A percentile compares a stretch with the other conserved stretches of the same genome.
These are phyloP conservation scores for Phytophthora pistaciae DNA, from an alignment of 352 stramenopile species.

Conservation along the genomic window DNA sequence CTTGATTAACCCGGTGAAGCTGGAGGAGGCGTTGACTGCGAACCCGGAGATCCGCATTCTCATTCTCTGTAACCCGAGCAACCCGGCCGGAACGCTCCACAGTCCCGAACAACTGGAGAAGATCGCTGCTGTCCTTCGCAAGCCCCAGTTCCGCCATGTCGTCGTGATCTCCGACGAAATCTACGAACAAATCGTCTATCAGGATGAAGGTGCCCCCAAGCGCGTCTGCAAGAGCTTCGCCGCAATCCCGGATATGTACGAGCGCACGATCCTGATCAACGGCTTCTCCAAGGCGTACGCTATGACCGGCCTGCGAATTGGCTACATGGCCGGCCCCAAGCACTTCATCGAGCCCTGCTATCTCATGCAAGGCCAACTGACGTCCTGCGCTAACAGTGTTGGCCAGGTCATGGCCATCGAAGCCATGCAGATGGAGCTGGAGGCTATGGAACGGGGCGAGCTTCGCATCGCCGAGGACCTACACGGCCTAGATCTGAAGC, in stretches of 20 bases:
- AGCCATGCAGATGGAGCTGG: constrained; percentile 87
- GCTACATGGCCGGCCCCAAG: constrained; percentile 86
- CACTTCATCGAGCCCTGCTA: constrained; percentile 87
- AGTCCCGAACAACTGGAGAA: constrained; percentile 52
- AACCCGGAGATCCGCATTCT: constrained; percentile 84
- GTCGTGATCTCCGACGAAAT: constrained; percentile 95
- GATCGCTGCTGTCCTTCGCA: constrained; percentile 62
- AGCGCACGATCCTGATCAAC: constrained; percentile 95
- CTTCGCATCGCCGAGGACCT: constrained; percentile 61
- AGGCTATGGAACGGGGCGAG: constrained; percentile 47
- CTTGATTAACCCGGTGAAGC: constrained; percentile 84
- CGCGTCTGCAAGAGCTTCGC: constrained; percentile 77
- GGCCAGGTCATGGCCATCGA: constrained; percentile 93
- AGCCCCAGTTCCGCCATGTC: constrained; percentile 75
- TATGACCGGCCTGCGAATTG: constrained; percentile 96
- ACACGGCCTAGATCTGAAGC: constrained; percentile 77
- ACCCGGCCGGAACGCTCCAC: constrained; percentile 93
- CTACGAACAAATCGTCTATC: constrained; percentile 96
- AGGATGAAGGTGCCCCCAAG: constrained; percentile 61
- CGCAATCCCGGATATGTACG: constrained; percentile 83
- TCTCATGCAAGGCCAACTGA: constrained; percentile 97
- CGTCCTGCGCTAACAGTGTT: constrained; percentile 93
- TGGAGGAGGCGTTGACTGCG: constrained; percentile 77
- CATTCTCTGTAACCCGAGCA: constrained; percentile 97
- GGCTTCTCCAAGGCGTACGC: constrained; percentile 97